These are phyloP conservation scores for Geosmithia flava DNA, from an alignment of 2,329 filamentous ascomycete species.

Conservation along the genomic window DNA sequence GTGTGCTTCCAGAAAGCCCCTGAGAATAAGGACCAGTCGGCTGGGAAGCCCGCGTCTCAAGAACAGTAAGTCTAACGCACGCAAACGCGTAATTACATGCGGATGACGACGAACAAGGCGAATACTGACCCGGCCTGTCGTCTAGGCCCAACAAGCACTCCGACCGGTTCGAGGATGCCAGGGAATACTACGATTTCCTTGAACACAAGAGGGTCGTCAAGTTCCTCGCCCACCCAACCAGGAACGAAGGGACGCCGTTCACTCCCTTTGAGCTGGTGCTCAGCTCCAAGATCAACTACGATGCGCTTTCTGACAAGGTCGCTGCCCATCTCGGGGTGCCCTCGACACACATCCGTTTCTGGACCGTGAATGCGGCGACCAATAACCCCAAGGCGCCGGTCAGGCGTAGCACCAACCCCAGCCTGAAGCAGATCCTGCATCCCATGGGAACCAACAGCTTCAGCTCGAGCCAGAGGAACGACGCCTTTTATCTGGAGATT, in stretches of 20 bases:
- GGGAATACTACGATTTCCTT: slow-evolving; percentile 87
- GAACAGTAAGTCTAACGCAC: slow-evolving; percentile 14
- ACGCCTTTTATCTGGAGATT: slow-evolving; percentile 84
- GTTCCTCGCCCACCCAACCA: slow-evolving; percentile 57
- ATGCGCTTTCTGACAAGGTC: slow-evolving; percentile 73
- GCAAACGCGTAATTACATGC: not conserved
- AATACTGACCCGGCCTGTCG: not conserved
- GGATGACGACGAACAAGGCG: too few relatives aligned
- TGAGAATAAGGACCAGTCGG: slow-evolving; percentile 29
- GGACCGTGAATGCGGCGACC: slow-evolving; percentile 65
- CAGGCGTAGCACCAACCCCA: slow-evolving; percentile 59
- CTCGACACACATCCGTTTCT: slow-evolving; percentile 82
- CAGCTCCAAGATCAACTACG: slow-evolving; percentile 82
- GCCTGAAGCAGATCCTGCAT: slow-evolving; percentile 66
- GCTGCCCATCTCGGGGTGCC: slow-evolving; percentile 66
- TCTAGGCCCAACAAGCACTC: slow-evolving; percentile 8
- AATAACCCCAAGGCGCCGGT: slow-evolving; percentile 69
- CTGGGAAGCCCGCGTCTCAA: slow-evolving; percentile 13
- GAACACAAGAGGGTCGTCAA: slow-evolving; percentile 69
- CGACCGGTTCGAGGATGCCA: slow-evolving; percentile 57
- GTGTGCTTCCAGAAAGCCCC: slow-evolving; percentile 74
- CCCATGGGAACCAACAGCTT: slow-evolving; percentile 57
- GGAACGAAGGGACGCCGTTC: slow-evolving; percentile 43
- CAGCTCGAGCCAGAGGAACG: slow-evolving; percentile 56
- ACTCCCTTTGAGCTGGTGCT: slow-evolving; percentile 64